phyloP scores from a whole-genome alignment of 805 yeast genomes.

The Candida ovalis region DNA sequence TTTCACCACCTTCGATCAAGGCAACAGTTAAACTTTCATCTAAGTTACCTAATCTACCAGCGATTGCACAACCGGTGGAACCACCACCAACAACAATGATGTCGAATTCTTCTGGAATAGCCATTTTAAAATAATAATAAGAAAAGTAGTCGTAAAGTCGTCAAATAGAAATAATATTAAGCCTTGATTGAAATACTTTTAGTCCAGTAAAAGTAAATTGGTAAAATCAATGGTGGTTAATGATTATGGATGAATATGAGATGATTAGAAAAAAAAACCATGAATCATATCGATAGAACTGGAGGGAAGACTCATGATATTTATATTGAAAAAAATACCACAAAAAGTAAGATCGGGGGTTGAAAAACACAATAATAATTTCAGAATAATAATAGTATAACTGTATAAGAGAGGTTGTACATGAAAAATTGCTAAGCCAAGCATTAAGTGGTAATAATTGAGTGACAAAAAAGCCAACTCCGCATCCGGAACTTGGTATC shows the following conservation, averaged over 20 bases:
- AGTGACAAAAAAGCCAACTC: neutral
- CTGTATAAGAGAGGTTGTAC: neutral
- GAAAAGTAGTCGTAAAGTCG: neutral
- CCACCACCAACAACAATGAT: slow-evolving; percentile 30
- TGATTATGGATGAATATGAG: neutral
- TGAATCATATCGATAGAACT: neutral
- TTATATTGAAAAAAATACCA: neutral
- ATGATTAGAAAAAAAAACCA: neutral
- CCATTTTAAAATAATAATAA: slow-evolving; percentile 11
- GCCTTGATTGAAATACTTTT: neutral
- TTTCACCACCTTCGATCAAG: slow-evolving; percentile 29
- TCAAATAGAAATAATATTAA: neutral
- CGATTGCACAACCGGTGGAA: slow-evolving; percentile 27
- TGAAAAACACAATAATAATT: neutral
- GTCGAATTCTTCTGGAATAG: slow-evolving; percentile 29
- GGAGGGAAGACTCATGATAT: neutral
- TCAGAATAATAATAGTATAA: no score
- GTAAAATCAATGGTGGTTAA: neutral
- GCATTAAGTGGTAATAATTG: neutral
- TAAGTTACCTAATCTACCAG: slow-evolving; percentile 29
- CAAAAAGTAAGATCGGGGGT: neutral
- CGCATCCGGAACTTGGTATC: neutral
- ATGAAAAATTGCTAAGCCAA: no score
- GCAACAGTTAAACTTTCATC: slow-evolving; percentile 24
- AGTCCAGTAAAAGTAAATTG: slow-evolving; percentile 1